These are phyloP conservation scores for Termitomyces sp. DNA, from an alignment of 1,284 basidiomycete genomes.

Conservation along the genomic window DNA sequence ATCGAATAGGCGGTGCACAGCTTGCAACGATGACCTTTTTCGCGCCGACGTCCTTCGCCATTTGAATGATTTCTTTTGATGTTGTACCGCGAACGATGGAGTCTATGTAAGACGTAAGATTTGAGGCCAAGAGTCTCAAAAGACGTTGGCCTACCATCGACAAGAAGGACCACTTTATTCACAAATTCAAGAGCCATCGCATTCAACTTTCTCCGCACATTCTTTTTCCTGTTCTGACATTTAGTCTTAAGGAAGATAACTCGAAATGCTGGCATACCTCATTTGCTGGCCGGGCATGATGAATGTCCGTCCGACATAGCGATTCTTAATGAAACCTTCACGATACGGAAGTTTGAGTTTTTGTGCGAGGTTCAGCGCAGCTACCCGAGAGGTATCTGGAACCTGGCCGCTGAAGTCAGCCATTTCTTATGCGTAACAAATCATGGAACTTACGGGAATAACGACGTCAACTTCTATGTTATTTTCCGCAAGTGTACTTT, in stretches of 20 bases:
- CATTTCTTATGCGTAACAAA: constrained; percentile 64
- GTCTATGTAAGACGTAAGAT: constrained; percentile 44
- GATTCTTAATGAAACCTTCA: constrained; percentile 99
- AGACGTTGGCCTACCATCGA: constrained; percentile 67
- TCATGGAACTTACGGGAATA: constrained; percentile 89
- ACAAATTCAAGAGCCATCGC: constrained; percentile 99
- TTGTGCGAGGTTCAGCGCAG: constrained; percentile 94
- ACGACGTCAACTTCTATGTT: constrained; percentile 87
- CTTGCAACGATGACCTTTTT: constrained; percentile 96
- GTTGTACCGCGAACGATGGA: constrained; percentile 99
- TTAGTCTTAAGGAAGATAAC: background rate
- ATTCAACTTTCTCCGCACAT: constrained; percentile 94
- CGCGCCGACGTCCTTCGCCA: constrained; percentile 99
- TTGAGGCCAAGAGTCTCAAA: background rate
- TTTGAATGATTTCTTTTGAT: constrained; percentile 98
- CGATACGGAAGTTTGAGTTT: constrained; percentile 88
- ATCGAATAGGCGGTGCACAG: constrained; percentile 93
- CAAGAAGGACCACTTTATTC: constrained; percentile 90
- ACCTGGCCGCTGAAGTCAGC: constrained; percentile 44
- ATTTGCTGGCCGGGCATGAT: constrained; percentile 99
- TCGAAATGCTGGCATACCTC: constrained; percentile 42
- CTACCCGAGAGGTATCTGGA: constrained; percentile 95
- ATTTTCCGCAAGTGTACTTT: constrained; percentile 65
- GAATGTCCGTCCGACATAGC: constrained; percentile 97
- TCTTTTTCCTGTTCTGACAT: constrained; percentile 66